Percentiles rank a stretch among this genome's conserved stretches.
Evolutionary conservation across 2,329 filamentous ascomycete genomes (phyloP).

Genomic region (Hymenoscyphus albidus): DNA sequence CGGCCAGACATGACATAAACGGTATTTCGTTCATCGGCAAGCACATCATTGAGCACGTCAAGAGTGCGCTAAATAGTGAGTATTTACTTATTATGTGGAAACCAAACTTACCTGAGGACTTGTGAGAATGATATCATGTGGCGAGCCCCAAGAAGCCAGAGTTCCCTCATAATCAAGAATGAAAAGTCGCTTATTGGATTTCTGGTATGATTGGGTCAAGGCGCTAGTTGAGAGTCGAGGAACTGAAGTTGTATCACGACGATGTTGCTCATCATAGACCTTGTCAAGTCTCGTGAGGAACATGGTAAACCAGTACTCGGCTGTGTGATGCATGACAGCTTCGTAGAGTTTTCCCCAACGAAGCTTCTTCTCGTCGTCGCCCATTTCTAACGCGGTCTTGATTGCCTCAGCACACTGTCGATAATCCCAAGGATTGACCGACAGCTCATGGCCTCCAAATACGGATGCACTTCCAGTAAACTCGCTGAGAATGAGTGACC

Average conservation of each 20-base stretch:
- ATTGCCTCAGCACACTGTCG: conserved; percentile 83
- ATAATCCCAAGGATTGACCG: conserved; percentile 96
- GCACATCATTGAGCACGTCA: conserved; percentile 75
- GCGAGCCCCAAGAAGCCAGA: conserved; percentile 79
- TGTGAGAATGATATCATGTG: conserved; percentile 78
- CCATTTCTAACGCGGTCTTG: conserved; percentile 77
- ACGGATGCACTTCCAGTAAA: conserved; percentile 90
- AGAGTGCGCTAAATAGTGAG: conserved; percentile 61
- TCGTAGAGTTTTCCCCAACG: conserved; percentile 73
- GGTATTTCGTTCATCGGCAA: conserved; percentile 74
- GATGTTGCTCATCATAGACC: conserved; percentile 79
- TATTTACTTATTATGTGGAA: conserved; percentile 3
- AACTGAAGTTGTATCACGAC: conserved; percentile 79
- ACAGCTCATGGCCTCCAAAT: conserved; percentile 74
- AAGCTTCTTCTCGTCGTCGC: conserved; percentile 64
- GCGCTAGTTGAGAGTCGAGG: conserved; percentile 72
- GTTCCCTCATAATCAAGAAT: conserved; percentile 94
- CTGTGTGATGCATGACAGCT: conserved; percentile 76
- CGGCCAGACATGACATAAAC: conserved; percentile 94
- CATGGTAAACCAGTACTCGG: conserved; percentile 78
- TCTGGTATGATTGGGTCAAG: conserved; percentile 63
- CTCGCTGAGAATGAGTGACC: conserved; percentile 87
- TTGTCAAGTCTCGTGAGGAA: conserved; percentile 67
- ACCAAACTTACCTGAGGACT: conserved; percentile 59
- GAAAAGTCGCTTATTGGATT: conserved; percentile 69